phyloP scores from a whole-genome alignment of 495 filamentous ascomycete species.

The Durotheca rogersii region DNA sequence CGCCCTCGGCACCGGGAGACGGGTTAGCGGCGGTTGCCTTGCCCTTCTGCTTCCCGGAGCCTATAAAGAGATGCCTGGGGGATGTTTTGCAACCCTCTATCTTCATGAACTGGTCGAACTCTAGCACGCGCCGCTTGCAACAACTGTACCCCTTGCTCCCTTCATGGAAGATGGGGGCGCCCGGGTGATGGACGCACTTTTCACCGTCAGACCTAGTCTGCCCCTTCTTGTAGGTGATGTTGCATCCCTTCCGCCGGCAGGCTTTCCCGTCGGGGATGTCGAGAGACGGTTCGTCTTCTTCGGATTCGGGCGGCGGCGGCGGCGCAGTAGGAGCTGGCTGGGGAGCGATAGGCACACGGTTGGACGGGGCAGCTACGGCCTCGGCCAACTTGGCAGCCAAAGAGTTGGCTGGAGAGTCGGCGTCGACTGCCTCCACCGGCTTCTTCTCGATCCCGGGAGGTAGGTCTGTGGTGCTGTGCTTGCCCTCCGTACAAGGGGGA shows the following conservation, averaged over 20 bases:
- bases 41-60: constrained; percentile 63
- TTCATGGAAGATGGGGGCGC: constrained; percentile 90
- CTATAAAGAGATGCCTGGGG: constrained; percentile 80
- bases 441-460: constrained; percentile 59
- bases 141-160: constrained; percentile 96
- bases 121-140: constrained; percentile 91
- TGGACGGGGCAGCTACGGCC: constrained; percentile 47
- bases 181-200: constrained; percentile 82
- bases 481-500: constrained; percentile 89
- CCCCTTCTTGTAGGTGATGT: constrained; percentile 59
- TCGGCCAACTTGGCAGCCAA: constrained; percentile 37
- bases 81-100: constrained; percentile 87
- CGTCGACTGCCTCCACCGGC: constrained; percentile 21
- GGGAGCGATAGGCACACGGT: constrained; percentile 51
- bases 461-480: constrained; percentile 80
- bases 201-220: constrained; percentile 63
- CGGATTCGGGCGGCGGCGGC: constrained; percentile 72
- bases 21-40: constrained; percentile 49
- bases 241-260: constrained; percentile 79
- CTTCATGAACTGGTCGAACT: constrained; percentile 97
- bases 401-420: constrained; percentile 35
- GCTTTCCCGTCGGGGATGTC: constrained; percentile 68
- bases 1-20: constrained; percentile 43
- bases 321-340: constrained; percentile 60
- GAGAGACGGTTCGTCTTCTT: constrained; percentile 76